phyloP scores from a whole-genome alignment of 2,329 filamentous ascomycete genomes.

The Onygenales sp. region DNA sequence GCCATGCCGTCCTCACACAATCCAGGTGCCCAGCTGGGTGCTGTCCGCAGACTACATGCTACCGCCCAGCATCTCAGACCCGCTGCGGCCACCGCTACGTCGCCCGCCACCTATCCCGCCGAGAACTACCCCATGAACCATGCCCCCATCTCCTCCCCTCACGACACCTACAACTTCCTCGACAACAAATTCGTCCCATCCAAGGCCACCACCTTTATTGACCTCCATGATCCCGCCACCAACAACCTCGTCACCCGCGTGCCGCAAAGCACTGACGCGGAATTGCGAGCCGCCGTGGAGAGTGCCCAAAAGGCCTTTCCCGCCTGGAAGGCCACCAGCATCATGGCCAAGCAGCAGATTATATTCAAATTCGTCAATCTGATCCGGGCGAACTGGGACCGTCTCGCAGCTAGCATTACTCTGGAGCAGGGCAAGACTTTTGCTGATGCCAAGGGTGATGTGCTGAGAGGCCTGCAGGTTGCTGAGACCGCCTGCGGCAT shows the following conservation, averaged over 20 bases:
- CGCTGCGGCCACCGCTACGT: conserved; percentile 14
- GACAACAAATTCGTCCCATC: conserved; percentile 54
- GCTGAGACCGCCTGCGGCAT: conserved; percentile 60
- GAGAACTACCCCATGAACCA: conserved; percentile 44
- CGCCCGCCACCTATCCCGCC: conserved; percentile 31
- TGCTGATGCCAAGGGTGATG: conserved; percentile 57
- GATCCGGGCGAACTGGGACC: conserved; percentile 57
- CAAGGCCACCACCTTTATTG: conserved; percentile 52
- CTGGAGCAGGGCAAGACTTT: conserved; percentile 62
- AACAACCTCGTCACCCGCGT: conserved; percentile 59
- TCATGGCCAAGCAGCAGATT: conserved; percentile 53
- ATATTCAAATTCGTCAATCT: conserved; percentile 57
- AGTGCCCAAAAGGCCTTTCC: conserved; percentile 56
- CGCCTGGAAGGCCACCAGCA: conserved; percentile 50
- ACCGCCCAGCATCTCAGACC: conserved; percentile 40
- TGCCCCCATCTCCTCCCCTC: conserved; percentile 41
- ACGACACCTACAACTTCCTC: conserved; percentile 51
- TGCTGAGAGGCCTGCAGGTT: conserved; percentile 56
- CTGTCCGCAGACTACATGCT: conserved; percentile 33
- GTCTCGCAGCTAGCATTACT: conserved; percentile 55
- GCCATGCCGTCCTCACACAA: conserved; percentile 5
- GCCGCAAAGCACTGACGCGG: conserved; percentile 55
- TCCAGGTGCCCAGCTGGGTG: conserved; percentile 2
- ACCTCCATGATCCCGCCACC: conserved; percentile 55
- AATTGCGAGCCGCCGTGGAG: conserved; percentile 52